phyloP scores from a whole-genome alignment of 768 basidiomycete species.

The Daedaleopsis sinensis region DNA sequence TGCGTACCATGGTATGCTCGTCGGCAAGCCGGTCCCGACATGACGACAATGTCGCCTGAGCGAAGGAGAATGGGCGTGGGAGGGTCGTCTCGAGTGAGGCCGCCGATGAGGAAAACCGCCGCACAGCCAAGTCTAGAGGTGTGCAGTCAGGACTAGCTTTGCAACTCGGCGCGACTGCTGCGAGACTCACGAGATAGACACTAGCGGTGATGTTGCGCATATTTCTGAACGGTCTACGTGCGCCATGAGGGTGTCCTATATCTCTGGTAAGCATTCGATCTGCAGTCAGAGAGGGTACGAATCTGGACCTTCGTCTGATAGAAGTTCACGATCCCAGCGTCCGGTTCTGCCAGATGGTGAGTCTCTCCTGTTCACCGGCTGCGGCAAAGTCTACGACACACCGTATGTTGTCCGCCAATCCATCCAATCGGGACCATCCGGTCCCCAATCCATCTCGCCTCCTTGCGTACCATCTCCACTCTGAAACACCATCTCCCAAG shows the following conservation, averaged over 20 bases:
- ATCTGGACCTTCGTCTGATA: constrained; percentile 80
- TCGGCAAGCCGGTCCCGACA: constrained; percentile 87
- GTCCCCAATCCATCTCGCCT: constrained; percentile 47
- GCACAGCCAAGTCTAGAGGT: constrained; percentile 78
- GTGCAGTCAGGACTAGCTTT: background rate
- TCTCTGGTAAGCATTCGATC: background rate
- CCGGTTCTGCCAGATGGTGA: constrained; percentile 65
- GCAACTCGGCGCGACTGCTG: background rate
- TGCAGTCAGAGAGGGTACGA: background rate
- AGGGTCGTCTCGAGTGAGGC: constrained; percentile 70
- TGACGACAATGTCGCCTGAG: constrained; percentile 90
- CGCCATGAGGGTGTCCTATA: constrained; percentile 88
- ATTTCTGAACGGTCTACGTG: constrained; percentile 98
- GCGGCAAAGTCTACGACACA: constrained; percentile 32
- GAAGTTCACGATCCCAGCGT: constrained; percentile 97
- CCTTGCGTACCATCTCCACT: constrained; percentile 28
- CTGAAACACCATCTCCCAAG: constrained; percentile 71
- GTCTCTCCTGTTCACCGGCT: background rate
- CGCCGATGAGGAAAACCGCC: constrained; percentile 89
- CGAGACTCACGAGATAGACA: constrained; percentile 83
- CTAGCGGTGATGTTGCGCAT: constrained; percentile 88
- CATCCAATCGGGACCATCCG: constrained; percentile 63
- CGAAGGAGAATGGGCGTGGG: constrained; percentile 85
- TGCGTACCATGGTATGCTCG: constrained; percentile 89
- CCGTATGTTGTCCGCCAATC: constrained; percentile 82